Percentiles rank a stretch among this genome's conserved stretches.
phyloP scores from a whole-genome alignment of 139 green algal genomes.

The Chlamydomonas schloesseri region DNA sequence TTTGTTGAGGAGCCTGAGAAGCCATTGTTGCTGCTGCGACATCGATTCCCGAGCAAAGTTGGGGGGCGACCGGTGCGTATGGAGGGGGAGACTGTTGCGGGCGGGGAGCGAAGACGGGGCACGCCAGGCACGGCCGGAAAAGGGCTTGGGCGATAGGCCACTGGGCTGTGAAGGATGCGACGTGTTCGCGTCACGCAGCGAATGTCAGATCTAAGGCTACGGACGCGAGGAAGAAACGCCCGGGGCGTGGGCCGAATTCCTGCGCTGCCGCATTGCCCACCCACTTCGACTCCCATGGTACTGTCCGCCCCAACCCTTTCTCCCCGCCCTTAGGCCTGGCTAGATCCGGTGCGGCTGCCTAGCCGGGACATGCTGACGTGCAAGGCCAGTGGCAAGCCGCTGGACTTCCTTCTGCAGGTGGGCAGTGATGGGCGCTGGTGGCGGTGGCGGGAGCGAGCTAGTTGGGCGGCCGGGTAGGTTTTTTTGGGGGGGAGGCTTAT shows the following conservation, averaged over 20 bases:
- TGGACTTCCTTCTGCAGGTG: constrained; percentile 80
- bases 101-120: neutral
- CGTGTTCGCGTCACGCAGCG: too few species aligned
- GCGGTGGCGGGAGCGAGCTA: neutral
- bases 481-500: too few species aligned
- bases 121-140: neutral
- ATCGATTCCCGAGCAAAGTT: constrained; percentile 87
- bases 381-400: constrained; percentile 49
- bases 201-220: too few species aligned
- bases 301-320: too few species aligned
- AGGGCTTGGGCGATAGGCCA: too few species aligned
- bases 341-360: constrained; percentile 83
- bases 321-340: too few species aligned
- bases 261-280: too few species aligned
- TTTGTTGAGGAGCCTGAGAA: constrained; percentile 38
- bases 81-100: neutral
- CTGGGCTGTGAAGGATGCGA: too few species aligned
- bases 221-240: too few species aligned
- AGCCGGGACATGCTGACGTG: constrained; percentile 67
- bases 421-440: neutral
- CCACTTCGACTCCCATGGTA: too few species aligned
- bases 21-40: constrained; percentile 67
- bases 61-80: constrained; percentile 77
- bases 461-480: too few species aligned
- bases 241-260: too few species aligned